Base-by-base conservation (phyloP, 164 flowering plant species). In the Echeveria elegans region DNA sequence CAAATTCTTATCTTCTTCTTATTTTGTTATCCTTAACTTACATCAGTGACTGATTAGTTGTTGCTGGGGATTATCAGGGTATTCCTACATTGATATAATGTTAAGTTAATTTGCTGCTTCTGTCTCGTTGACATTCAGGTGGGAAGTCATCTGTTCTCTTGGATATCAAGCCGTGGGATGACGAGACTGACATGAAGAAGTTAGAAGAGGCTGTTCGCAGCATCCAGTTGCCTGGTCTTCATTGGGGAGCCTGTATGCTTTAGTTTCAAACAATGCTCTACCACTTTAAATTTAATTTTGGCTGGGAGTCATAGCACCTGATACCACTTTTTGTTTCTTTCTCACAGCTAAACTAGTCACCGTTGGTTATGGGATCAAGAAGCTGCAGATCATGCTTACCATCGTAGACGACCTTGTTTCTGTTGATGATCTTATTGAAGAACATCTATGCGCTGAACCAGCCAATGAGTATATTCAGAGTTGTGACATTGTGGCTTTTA, bases 81-180 rank as follows among this genome's bases (percentile, higher is more conserved):
- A n/a, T n/a, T n/a, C n/a, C n/a, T n/a, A n/a, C n/a, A n/a, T n/a
- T n/a, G n/a, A n/a, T n/a, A n/a, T n/a, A n/a, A n/a, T n/a, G n/a
- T n/a, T n/a, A n/a, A n/a, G n/a, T n/a, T n/a, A n/a, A n/a, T n/a
- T n/a, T n/a, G 53, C 19, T 19, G 18, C 23, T 50, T 31, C 52
- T 28, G 68, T n/a, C 4, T n/a, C 30, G 60, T 2, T 60, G 56
- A 1, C 32, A 36, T 2, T 53, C 87, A 92, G 98, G 80, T 78
- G 98, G 98, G 32, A 94, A 91, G 79, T 94, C 98, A 6, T 94
- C 98, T 1, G 88, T 90, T 43, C 71, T 90, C 38, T 28, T 90
- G 88, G 97, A 90, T 71, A 80, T 90, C 66, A 90, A 90, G 74
- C 97, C 97, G 38, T 90, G 97, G 97, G 97, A 90, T 72, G 97